Conservation (phyloP, 805 yeast species). For the Candida xyloterini region DNA sequence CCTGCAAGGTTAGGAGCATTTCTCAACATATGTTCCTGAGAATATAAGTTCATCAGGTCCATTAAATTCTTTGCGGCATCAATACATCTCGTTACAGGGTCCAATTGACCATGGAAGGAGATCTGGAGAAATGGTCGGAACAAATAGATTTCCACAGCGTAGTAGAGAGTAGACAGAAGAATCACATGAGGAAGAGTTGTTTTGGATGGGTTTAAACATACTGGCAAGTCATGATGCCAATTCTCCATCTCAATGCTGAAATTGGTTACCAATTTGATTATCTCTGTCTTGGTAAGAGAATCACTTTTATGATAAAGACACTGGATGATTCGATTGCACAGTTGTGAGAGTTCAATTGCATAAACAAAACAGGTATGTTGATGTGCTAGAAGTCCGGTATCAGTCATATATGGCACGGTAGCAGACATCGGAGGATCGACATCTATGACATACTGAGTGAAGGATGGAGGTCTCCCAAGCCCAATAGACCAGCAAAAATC, state of each 20-base stretch:
- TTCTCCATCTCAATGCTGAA: background rate
- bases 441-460: constrained; percentile 1
- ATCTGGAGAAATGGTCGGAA: constrained; percentile 4
- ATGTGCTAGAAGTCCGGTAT: background rate
- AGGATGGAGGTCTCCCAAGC: constrained; percentile 3
- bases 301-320: constrained; percentile 1
- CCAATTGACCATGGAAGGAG: background rate
- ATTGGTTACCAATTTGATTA: background rate
- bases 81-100: background rate
- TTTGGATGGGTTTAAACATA: background rate
- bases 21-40: background rate
- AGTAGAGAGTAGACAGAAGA: background rate
- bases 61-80: background rate
- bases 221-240: background rate
- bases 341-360: background rate
- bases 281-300: background rate
- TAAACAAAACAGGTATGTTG: constrained; percentile 5
- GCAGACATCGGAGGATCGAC: background rate
- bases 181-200: constrained; percentile 2
- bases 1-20: constrained; percentile 1
- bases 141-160: constrained; percentile 1
- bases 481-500: constrained; percentile 1
- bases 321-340: background rate
- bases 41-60: background rate
- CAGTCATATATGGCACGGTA: constrained; percentile 1